A percentile compares a stretch with the other conserved stretches of the same genome.
These are phyloP conservation scores for Dactylorhiza incarnata DNA, from an alignment of 106 monocot genomes.

Conservation along the genomic window DNA sequence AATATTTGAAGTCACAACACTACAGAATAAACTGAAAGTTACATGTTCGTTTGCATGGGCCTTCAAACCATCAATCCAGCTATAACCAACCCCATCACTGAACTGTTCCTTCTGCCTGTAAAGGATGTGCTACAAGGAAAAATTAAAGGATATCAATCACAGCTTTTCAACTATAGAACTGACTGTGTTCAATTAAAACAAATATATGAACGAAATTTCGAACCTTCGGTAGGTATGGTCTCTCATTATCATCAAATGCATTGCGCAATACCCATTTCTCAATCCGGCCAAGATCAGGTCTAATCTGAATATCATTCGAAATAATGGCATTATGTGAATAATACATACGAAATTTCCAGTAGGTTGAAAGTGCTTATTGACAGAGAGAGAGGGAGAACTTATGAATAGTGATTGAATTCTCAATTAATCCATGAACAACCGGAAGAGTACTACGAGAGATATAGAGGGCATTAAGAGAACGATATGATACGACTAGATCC, in stretches of 20 bases:
- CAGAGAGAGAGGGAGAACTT: too few species aligned
- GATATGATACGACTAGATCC: too few species aligned
- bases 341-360: neutral
- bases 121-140: conserved; percentile 69
- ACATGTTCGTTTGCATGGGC: conserved; percentile 91
- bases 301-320: conserved; percentile 42
- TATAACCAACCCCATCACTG: conserved; percentile 97
- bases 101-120: conserved; percentile 99
- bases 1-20: neutral
- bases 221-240: conserved; percentile 91
- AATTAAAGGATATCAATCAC: conserved; percentile 7
- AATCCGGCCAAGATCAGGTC: conserved; percentile 67
- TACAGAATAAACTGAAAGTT: conserved; percentile 3
- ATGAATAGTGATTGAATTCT: too few species aligned
- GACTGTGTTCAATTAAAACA: neutral
- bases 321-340: neutral
- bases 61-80: conserved; percentile 99
- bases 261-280: conserved; percentile 97
- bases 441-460: too few species aligned
- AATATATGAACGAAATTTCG: neutral
- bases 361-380: too few species aligned
- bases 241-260: conserved; percentile 92
- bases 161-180: neutral
- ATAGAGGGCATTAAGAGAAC: too few species aligned
- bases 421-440: too few species aligned